Base-by-base conservation (phyloP, 441 rosid genomes). In the Gossypium schwendimanii region DNA sequence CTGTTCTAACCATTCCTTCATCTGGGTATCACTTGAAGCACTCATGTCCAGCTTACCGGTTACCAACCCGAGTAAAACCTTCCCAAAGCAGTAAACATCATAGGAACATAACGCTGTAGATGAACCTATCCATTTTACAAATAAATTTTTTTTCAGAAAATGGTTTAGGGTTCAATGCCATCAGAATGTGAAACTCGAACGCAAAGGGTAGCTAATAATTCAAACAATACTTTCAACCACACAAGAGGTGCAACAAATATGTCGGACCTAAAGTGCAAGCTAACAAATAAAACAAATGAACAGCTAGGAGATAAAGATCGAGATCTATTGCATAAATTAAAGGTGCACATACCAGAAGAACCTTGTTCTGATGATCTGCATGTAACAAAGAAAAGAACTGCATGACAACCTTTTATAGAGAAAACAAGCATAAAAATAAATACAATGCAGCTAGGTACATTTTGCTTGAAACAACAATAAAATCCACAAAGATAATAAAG, bases 21-120 rank as follows among this genome's bases (percentile, higher is more conserved):
- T 75, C 72, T 81, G 81, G 61, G 85, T 74, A 44, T 89, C 88
- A 55, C 74, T 85, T 3, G 86, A 86, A 39, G 88, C 81, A 66
- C 97, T 89, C 3, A 88, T 89, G 41, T 98, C 99, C 2, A 96
- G 82, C 81, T 86, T 96, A 14, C 99, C 99, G 0, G 99, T 93
- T 28, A 96, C 97, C 73, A 96, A 88, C 84, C 94, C 99, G 2
- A 96, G 96, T 71, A 96, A 79, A 36, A 96, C 97, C 81, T 96
- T 96, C 65, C 99, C 99, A 6, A 96, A 96, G 81, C 99, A 92
- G 85, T 87, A 92, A 26, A 96, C 95, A 76, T 96, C 99, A 54
- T 89, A 87, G 54, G 97, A 57, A 45, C 99, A 96, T 50, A 79
- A 81, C 14, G 86, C 87, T 70, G 90, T 80, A 14, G 73, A 41